Evolutionary conservation across 2,329 filamentous ascomycete genomes (phyloP).

Genomic region (Xylaria sp.): DNA sequence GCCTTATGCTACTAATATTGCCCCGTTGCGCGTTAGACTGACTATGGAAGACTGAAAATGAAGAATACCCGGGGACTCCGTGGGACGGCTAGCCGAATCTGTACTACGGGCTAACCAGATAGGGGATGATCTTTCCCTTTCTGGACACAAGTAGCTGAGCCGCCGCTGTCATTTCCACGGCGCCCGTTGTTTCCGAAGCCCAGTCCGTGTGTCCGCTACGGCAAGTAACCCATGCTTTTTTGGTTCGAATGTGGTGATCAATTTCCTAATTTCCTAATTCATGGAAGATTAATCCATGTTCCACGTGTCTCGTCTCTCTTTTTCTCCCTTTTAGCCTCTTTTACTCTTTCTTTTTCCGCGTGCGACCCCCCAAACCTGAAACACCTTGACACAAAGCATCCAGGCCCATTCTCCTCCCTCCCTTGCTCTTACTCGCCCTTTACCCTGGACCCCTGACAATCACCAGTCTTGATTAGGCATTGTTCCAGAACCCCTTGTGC

Average conservation of each 20-base stretch:
- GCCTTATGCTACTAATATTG: not conserved
- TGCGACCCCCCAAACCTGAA: slow-evolving; percentile 28
- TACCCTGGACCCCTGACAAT: slow-evolving; percentile 31
- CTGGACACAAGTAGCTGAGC: not conserved
- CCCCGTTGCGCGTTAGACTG: slow-evolving; percentile 6
- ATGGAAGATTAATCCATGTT: slow-evolving; percentile 18
- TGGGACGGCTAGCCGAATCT: not conserved
- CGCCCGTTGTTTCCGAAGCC: slow-evolving; percentile 8
- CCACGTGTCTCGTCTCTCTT: slow-evolving; percentile 23
- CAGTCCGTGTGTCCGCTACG: too few species aligned
- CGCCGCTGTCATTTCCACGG: slow-evolving; percentile 13
- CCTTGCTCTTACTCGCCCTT: slow-evolving; percentile 6
- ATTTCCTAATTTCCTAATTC: not conserved
- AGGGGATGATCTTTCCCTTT: not conserved
- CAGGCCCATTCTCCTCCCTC: slow-evolving; percentile 11
- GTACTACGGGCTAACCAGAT: not conserved
- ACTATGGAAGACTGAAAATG: slow-evolving; percentile 4
- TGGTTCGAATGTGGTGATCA: not conserved
- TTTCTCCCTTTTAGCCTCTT: not conserved
- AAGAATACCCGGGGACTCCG: slow-evolving; percentile 21
- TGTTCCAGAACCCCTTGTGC: slow-evolving; percentile 46
- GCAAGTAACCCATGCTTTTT: not conserved
- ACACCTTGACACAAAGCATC: slow-evolving; percentile 34
- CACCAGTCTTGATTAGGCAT: slow-evolving; percentile 41
- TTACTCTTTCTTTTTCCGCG: not conserved